phyloP scores from a whole-genome alignment of 1,139 yeast genomes.

The Suhomyces choctaworum region DNA sequence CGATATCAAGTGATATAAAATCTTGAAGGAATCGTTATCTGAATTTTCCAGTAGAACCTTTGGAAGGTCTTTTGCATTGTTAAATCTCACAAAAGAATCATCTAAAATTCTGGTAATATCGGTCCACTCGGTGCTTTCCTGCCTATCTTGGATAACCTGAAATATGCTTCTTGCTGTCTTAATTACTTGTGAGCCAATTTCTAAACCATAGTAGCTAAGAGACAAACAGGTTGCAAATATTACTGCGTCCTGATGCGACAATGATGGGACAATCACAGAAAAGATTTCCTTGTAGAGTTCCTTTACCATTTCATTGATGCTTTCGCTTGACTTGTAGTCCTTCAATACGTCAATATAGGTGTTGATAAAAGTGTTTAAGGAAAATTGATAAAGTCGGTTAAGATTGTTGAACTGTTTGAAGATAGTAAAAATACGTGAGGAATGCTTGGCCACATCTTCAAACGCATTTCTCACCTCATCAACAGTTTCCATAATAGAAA shows the following conservation, averaged over 20 bases:
- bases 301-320: constrained; percentile 13
- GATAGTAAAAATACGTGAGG: constrained; percentile 51
- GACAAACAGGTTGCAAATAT: constrained; percentile 46
- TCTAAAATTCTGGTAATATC: constrained; percentile 9
- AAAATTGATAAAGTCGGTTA: constrained; percentile 57
- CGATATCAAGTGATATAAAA: constrained; percentile 16
- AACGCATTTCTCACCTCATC: constrained; percentile 50
- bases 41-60: constrained; percentile 14
- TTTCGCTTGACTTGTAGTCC: constrained; percentile 5
- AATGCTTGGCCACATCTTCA: constrained; percentile 54
- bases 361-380: constrained; percentile 48
- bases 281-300: constrained; percentile 46
- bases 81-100: constrained; percentile 13
- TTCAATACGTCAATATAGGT: constrained; percentile 43
- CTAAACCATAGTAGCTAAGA: constrained; percentile 26
- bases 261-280: constrained; percentile 47
- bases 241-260: constrained; percentile 50
- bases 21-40: constrained; percentile 22
- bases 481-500: constrained; percentile 53
- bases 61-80: constrained; percentile 8
- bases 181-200: constrained; percentile 27
- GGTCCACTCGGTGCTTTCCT: constrained; percentile 1
- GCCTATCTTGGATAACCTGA: constrained; percentile 1
- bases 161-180: constrained; percentile 17
- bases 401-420: constrained; percentile 44